Evolutionary conservation across 2,329 filamentous ascomycete species (phyloP).

Genomic region (Alternaria atra): DNA sequence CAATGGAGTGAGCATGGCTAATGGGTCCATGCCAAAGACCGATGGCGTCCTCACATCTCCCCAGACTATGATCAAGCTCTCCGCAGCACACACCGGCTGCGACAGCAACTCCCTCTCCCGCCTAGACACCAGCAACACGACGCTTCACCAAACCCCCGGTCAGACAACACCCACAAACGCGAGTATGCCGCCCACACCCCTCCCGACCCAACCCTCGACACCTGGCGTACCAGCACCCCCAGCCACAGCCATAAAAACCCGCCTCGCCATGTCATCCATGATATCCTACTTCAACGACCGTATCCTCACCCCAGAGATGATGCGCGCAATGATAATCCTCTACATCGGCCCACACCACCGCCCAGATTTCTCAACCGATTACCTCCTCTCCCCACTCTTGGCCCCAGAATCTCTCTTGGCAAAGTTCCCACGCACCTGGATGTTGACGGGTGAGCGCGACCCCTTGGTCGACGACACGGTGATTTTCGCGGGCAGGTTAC

Average conservation of each 20-base stretch:
- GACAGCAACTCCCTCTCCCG: conserved; percentile 35
- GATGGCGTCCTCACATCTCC: conserved; percentile 41
- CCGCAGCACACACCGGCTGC: conserved; percentile 50
- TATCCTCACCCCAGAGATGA: conserved; percentile 95
- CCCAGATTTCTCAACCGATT: conserved; percentile 91
- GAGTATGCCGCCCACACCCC: conserved; percentile 31
- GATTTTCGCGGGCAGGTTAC: conserved; percentile 89
- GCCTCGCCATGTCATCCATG: conserved; percentile 95
- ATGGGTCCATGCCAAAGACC: conserved; percentile 27
- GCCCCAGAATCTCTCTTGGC: conserved; percentile 85
- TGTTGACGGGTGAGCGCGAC: conserved; percentile 93
- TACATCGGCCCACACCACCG: conserved; percentile 95
- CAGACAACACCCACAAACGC: conserved; percentile 21
- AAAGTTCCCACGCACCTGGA: conserved; percentile 92
- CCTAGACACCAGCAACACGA: conserved; percentile 29
- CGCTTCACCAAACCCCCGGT: conserved; percentile 32
- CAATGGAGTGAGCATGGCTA: conserved; percentile 18
- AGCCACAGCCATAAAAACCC: conserved; percentile 71
- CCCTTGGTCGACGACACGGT: conserved; percentile 96
- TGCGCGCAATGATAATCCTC: conserved; percentile 98
- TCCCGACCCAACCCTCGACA: conserved; percentile 24
- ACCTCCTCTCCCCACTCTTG: conserved; percentile 86
- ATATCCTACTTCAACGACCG: conserved; percentile 98
- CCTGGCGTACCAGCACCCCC: conserved; percentile 42
- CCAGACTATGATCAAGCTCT: conserved; percentile 49